Evolutionary conservation across 768 basidiomycete genomes (phyloP).

Genomic region (Mycena capillaripes): DNA sequence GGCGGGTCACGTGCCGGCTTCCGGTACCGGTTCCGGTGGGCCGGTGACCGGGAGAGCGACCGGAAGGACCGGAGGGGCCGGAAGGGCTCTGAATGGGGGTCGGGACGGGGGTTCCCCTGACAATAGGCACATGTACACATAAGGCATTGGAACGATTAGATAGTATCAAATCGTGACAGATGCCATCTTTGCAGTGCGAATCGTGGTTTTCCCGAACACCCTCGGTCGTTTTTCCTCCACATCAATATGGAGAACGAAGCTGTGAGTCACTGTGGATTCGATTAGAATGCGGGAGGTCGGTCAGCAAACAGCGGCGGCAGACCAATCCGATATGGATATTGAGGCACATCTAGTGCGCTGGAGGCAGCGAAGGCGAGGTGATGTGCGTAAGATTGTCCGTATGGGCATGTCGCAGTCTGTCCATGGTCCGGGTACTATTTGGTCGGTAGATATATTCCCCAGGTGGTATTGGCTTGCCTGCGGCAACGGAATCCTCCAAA

Average conservation of each 20-base stretch:
- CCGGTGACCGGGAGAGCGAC: no score
- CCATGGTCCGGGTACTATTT: neutral
- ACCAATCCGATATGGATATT: no score
- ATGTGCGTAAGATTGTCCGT: neutral
- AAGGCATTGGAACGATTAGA: no score
- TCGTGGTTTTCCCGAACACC: neutral
- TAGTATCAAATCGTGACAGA: no score
- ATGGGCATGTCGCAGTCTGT: neutral
- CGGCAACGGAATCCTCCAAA: slow-evolving; percentile 18
- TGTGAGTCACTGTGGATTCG: slow-evolving; percentile 8
- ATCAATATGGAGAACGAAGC: neutral
- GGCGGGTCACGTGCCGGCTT: no score
- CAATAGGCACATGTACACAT: no score
- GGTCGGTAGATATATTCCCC: neutral
- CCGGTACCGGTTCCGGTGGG: no score
- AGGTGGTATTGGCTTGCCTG: neutral
- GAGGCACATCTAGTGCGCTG: slow-evolving; percentile 16
- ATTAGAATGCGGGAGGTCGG: neutral
- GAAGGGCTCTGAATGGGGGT: no score
- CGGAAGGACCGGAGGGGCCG: no score
- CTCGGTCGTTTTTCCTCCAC: slow-evolving; percentile 9
- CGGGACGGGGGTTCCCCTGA: no score
- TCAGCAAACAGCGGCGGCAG: neutral
- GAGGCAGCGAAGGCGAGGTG: slow-evolving; percentile 1
- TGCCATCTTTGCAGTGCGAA: slow-evolving; percentile 7